Evolutionary conservation across 2,329 filamentous ascomycete genomes (phyloP), one percentile per base, ranked within the genome.

Genomic region (Neonectria ditissima): DNA sequence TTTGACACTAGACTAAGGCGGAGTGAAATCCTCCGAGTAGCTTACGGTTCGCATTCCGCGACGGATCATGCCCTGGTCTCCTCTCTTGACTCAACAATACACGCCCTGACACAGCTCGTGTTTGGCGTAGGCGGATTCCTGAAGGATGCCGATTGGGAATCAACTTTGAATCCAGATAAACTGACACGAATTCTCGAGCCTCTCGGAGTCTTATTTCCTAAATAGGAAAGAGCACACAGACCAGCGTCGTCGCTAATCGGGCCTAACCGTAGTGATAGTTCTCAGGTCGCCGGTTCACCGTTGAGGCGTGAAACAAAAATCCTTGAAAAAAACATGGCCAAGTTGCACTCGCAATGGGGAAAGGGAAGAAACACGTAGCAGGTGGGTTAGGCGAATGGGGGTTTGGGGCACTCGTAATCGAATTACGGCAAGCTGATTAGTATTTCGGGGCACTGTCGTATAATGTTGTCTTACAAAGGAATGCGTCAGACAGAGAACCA

Each of bases 141-240:
- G 14, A n/a, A 37, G 34, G 34, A 37, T 18, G n/a, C 37, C 16
- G 37, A 41, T 41, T 41, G 11, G 47, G 37, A 41, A 20, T 11
- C 16, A 41, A 32, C 37, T 37, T 37, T 14, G 34, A 10, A 41
- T 18, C 37, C n/a, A 41, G n/a, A 9, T 10, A 18, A 39, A 30
- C 26, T 32, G n/a, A 14, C 26, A 30, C 20, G 18, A 20, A 20
- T 34, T 26, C 24, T 24, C n/a, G 32, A 32, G 9, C 16, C 14
- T 4, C 47, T 50, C 47, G 47, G 47, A 50, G 18, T 18, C 10
- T 10, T 8, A 32, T 50, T 50, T 32, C 47, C 47, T 50, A 28
- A 50, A 32, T 14, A 50, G 47, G 47, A 50, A 50, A 50, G 47
- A 50, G 47, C n/a, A 32, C 47, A 32, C n/a, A 16, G 47, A 50